Conservation (phyloP, 768 basidiomycete genomes). For the Obba rivulosa region DNA sequence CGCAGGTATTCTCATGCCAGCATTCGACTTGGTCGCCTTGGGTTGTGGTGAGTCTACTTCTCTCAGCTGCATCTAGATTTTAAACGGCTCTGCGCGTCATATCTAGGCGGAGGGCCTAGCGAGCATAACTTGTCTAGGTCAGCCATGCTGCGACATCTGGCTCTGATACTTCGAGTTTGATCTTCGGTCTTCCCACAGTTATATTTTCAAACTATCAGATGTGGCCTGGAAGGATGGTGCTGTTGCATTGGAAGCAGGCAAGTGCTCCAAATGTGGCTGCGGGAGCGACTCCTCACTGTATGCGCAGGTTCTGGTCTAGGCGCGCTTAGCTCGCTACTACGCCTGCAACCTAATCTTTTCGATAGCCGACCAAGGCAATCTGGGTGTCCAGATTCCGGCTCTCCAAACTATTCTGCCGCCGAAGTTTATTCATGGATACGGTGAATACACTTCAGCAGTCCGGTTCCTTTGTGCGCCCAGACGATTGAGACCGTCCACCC, state of each 20-base stretch:
- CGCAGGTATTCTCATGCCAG: conserved; percentile 28
- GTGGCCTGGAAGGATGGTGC: conserved; percentile 76
- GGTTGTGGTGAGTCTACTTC: conserved; percentile 33
- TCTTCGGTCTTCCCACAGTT: conserved; percentile 42
- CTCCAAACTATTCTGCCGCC: conserved; percentile 31
- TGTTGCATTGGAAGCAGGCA: conserved; percentile 85
- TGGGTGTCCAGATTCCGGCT: conserved; percentile 8
- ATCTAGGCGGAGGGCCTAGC: conserved; percentile 74
- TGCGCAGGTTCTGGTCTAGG: conserved; percentile 79
- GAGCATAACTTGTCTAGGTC: conserved; percentile 88
- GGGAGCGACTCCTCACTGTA: background rate
- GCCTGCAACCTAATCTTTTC: conserved; percentile 52
- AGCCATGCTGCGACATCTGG: conserved; percentile 25
- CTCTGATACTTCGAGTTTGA: conserved; percentile 1
- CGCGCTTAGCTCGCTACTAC: conserved; percentile 59
- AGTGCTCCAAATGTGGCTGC: conserved; percentile 14
- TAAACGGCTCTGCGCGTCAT: background rate
- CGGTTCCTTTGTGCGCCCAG: background rate
- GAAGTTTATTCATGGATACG: conserved; percentile 43
- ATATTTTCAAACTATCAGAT: conserved; percentile 71
- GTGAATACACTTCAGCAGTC: conserved; percentile 7
- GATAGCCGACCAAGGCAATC: conserved; percentile 17
- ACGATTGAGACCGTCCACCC: background rate
- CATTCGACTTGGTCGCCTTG: conserved; percentile 72
- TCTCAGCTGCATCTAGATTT: background rate